Percentiles rank a stretch among this genome's conserved stretches.
Conservation (phyloP, 2,329 filamentous ascomycete species). For the Westerdykella aurantiaca region DNA sequence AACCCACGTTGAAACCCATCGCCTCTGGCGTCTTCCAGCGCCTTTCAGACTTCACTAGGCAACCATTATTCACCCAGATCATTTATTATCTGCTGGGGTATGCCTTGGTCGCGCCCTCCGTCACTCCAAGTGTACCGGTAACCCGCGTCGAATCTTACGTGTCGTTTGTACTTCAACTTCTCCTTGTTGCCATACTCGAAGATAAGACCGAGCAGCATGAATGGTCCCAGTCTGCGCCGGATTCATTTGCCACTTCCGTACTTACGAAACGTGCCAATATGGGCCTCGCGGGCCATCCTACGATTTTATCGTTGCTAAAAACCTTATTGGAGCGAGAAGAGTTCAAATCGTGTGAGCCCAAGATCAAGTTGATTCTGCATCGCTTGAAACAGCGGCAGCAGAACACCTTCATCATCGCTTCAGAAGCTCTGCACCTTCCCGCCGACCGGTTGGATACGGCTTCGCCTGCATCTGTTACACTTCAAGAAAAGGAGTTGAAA, state of each 20-base stretch:
- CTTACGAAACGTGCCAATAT: conserved; percentile 56
- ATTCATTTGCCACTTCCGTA: conserved; percentile 68
- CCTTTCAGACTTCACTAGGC: conserved; percentile 73
- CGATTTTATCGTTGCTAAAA: conserved; percentile 50
- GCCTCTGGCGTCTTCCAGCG: conserved; percentile 69
- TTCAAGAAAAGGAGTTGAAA: conserved; percentile 68
- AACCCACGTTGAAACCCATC: conserved; percentile 75
- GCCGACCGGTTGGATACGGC: conserved; percentile 75
- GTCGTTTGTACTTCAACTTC: conserved; percentile 82
- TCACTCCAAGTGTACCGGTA: conserved; percentile 67
- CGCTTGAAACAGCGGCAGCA: conserved; percentile 80
- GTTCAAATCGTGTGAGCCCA: conserved; percentile 76
- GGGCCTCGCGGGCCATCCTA: conserved; percentile 31
- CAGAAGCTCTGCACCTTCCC: conserved; percentile 54
- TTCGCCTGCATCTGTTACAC: conserved; percentile 63
- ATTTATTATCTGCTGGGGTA: conserved; percentile 86
- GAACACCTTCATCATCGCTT: conserved; percentile 63
- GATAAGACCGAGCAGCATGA: conserved; percentile 54
- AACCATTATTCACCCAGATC: conserved; percentile 81
- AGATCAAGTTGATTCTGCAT: conserved; percentile 76
- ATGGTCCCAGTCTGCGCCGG: conserved; percentile 41
- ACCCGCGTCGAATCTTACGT: conserved; percentile 87
- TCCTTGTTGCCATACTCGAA: conserved; percentile 79
- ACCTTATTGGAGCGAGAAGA: conserved; percentile 59
- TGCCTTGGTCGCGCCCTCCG: conserved; percentile 61